These are phyloP conservation scores for Penicillium digitatum DNA, from an alignment of 2,329 filamentous ascomycete genomes.

Conservation along the genomic window DNA sequence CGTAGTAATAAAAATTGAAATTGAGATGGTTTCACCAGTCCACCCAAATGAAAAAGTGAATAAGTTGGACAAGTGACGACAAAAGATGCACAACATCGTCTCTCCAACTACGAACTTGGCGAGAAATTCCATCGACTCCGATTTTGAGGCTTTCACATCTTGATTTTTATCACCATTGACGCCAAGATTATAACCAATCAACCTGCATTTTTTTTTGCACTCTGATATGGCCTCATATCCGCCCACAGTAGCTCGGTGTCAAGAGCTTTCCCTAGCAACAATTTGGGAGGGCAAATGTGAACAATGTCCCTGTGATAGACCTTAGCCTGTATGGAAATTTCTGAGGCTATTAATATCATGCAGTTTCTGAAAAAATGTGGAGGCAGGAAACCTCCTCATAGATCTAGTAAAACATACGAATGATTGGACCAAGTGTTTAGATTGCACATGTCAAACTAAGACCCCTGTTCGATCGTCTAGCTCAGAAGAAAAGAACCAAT, in stretches of 20 bases:
- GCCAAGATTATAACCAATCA: background rate
- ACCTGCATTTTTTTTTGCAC: background rate
- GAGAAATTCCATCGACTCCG: background rate
- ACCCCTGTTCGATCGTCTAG: conserved; percentile 1
- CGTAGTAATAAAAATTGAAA: background rate
- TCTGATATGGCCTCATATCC: background rate
- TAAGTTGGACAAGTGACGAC: background rate
- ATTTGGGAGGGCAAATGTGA: background rate
- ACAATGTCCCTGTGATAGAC: background rate
- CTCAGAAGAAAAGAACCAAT: conserved; percentile 9
- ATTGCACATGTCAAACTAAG: background rate
- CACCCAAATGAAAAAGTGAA: background rate
- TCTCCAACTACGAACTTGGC: background rate
- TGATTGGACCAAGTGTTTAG: background rate
- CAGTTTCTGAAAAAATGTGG: background rate
- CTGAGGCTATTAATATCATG: background rate
- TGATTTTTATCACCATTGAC: background rate
- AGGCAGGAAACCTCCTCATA: background rate
- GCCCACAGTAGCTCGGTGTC: background rate
- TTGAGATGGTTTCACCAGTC: background rate
- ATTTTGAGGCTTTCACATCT: background rate
- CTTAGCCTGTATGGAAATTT: background rate
- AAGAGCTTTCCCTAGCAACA: background rate
- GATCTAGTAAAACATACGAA: background rate
- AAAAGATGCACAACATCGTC: background rate